These are phyloP conservation scores for Trichoderma koningii DNA, from an alignment of 2,329 filamentous ascomycete genomes.

Conservation along the genomic window DNA sequence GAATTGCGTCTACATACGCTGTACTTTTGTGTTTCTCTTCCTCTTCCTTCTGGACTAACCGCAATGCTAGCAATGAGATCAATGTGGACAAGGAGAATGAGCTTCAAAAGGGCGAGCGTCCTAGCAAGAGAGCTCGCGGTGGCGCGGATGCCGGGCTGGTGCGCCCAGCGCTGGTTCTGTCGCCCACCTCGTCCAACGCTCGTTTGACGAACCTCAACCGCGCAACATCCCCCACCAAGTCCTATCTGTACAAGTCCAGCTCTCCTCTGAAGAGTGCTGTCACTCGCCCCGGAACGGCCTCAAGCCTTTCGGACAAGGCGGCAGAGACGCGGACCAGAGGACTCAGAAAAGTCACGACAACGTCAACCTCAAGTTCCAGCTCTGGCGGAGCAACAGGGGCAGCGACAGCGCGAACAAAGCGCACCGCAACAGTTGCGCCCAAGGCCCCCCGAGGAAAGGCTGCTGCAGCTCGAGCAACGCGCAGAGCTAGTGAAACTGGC, in stretches of 20 bases:
- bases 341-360: constrained; percentile 49
- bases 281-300: constrained; percentile 45
- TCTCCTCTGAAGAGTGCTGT: constrained; percentile 62
- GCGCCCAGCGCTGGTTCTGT: constrained; percentile 65
- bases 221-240: constrained; percentile 57
- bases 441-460: constrained; percentile 42
- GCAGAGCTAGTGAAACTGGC: constrained; percentile 61
- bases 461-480: constrained; percentile 49
- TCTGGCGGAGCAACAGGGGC: constrained; percentile 41
- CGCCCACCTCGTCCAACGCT: constrained; percentile 80
- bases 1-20: constrained; percentile 34
- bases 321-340: constrained; percentile 56
- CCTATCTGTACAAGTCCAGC: constrained; percentile 58
- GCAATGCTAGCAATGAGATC: constrained; percentile 59
- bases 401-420: constrained; percentile 38
- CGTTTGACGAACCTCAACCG: constrained; percentile 57
- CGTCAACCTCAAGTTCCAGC: constrained; percentile 48
- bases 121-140: constrained; percentile 67
- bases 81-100: constrained; percentile 78
- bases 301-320: constrained; percentile 59
- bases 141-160: constrained; percentile 45
- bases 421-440: constrained; percentile 42
- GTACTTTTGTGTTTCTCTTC: constrained; percentile 12
- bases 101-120: constrained; percentile 58
- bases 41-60: constrained; percentile 24